These are phyloP conservation scores for Pezicula rhizophila DNA, from an alignment of 2,329 filamentous ascomycete species.

Conservation along the genomic window DNA sequence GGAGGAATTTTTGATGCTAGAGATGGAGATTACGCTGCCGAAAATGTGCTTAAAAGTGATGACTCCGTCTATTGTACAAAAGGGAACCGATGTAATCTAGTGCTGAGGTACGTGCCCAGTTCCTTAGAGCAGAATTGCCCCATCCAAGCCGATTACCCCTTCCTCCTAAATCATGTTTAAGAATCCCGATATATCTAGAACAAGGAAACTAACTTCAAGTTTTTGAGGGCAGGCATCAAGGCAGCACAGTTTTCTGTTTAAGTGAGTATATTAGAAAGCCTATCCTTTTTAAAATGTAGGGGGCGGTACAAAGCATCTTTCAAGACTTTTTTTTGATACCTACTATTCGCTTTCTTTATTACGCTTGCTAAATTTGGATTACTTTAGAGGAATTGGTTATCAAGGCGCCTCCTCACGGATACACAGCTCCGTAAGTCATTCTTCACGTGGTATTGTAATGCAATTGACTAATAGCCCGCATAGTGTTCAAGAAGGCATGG, in stretches of 20 bases:
- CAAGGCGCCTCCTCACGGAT: slow-evolving; percentile 73
- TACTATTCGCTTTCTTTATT: too few species aligned
- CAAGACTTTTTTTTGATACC: too few species aligned
- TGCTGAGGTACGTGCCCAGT: slow-evolving; percentile 43
- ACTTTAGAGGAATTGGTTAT: slow-evolving; percentile 67
- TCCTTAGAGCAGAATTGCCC: too few species aligned
- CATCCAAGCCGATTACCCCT: too few species aligned
- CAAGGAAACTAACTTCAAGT: too few species aligned
- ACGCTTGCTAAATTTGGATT: too few species aligned
- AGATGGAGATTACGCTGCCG: slow-evolving; percentile 52
- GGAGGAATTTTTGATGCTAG: slow-evolving; percentile 66
- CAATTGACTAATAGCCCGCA: slow-evolving; percentile 2
- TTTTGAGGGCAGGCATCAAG: slow-evolving; percentile 52
- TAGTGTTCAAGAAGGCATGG: slow-evolving; percentile 83
- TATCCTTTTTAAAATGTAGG: too few species aligned
- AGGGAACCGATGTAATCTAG: slow-evolving; percentile 78
- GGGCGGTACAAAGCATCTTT: too few species aligned
- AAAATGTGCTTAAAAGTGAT: slow-evolving; percentile 81
- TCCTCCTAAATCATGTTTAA: too few species aligned
- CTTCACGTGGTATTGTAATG: background rate
- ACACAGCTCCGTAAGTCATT: slow-evolving; percentile 73
- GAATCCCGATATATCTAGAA: too few species aligned
- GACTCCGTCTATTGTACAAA: slow-evolving; percentile 85
- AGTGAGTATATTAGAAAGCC: slow-evolving; percentile 22
- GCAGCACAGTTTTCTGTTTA: slow-evolving; percentile 72